Evolutionary conservation across 2,329 filamentous ascomycete species (phyloP), one percentile per base, ranked within the genome.

Genomic region (Microcera coccophila): DNA sequence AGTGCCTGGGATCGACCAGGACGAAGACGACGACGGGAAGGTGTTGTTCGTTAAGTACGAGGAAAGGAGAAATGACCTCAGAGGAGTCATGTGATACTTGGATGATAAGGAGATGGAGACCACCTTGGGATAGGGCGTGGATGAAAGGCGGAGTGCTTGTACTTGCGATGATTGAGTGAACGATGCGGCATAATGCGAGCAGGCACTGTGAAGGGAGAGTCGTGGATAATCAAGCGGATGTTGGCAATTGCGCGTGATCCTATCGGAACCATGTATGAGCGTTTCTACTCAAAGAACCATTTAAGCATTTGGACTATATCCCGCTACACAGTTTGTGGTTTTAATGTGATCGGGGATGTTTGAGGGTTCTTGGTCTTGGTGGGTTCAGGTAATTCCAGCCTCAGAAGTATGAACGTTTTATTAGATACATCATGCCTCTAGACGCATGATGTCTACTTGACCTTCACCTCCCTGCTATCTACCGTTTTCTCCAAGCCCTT

Each of bases 81-180:
- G n/a, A n/a, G n/a, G n/a, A n/a, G n/a, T 31, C 43, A 42, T 47
- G 38, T 42, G 47, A 36, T 26, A 7, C 22, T 7, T 12, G 12
- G 22, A 26, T 12, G 22, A 26, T 12, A 12, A 12, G 22, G 12
- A 26, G 22, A 26, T 26, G 12, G 22, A 7, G 22, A n/a, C n/a
- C n/a, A n/a, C n/a, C n/a, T n/a, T n/a, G 44, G 39, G 45, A 47
- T 42, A 44, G 39, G 38, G 39, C 46, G 39, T 44, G 47, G 39
- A 45, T 32, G 36, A 48, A 38, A 44, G 42, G 36, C 44, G 45
- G 42, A 44, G 43, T 50, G 45, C 48, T 56, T 59, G 52, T 58
- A 57, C 50, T 56, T 51, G 58, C 46, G 53, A 55, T 58, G 56
- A 46, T 53, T 59, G 48, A 55, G 55, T 50, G 39, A 53, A 53